A percentile compares a stretch with the other conserved stretches of the same genome.
phyloP scores from a whole-genome alignment of 192 early-diverging fungal species.

The Coemansia reversa region DNA sequence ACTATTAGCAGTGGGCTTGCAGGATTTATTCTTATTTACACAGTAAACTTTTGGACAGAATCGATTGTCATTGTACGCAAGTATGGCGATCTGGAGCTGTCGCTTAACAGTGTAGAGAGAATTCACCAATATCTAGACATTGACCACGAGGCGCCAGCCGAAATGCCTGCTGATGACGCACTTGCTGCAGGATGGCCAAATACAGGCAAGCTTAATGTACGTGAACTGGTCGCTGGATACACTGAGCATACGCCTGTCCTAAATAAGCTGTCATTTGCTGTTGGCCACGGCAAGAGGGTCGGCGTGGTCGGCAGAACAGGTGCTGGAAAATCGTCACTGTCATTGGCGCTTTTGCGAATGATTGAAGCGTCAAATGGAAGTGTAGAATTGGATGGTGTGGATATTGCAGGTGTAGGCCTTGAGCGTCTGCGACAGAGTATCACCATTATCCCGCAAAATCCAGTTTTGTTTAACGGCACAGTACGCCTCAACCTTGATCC shows the following conservation, averaged over 20 bases:
- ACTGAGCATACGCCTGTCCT: slow-evolving; percentile 56
- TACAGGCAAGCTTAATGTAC: slow-evolving; percentile 66
- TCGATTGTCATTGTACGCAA: slow-evolving; percentile 70
- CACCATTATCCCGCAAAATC: slow-evolving; percentile 87
- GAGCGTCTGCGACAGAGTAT: slow-evolving; percentile 69
- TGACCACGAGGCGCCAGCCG: slow-evolving; percentile 69
- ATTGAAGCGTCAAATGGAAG: slow-evolving; percentile 63
- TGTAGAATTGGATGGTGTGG: slow-evolving; percentile 74
- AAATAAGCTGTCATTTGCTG: slow-evolving; percentile 67
- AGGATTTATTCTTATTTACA: slow-evolving; percentile 77
- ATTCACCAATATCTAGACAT: slow-evolving; percentile 74
- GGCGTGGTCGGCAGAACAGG: slow-evolving; percentile 88
- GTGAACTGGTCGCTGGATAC: slow-evolving; percentile 68
- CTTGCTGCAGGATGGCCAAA: slow-evolving; percentile 64
- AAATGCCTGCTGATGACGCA: slow-evolving; percentile 52
- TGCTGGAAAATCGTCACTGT: slow-evolving; percentile 72
- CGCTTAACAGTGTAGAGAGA: slow-evolving; percentile 77
- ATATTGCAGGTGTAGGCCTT: slow-evolving; percentile 69
- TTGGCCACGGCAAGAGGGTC: slow-evolving; percentile 73
- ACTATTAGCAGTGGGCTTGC: slow-evolving; percentile 78
- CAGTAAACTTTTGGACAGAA: slow-evolving; percentile 75
- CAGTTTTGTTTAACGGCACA: slow-evolving; percentile 70
- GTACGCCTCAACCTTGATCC: slow-evolving; percentile 87
- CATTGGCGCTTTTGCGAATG: slow-evolving; percentile 70
- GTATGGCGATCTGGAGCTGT: slow-evolving; percentile 75